Conservation (phyloP, 352 stramenopile genomes). For the Phytopythium boreale region DNA sequence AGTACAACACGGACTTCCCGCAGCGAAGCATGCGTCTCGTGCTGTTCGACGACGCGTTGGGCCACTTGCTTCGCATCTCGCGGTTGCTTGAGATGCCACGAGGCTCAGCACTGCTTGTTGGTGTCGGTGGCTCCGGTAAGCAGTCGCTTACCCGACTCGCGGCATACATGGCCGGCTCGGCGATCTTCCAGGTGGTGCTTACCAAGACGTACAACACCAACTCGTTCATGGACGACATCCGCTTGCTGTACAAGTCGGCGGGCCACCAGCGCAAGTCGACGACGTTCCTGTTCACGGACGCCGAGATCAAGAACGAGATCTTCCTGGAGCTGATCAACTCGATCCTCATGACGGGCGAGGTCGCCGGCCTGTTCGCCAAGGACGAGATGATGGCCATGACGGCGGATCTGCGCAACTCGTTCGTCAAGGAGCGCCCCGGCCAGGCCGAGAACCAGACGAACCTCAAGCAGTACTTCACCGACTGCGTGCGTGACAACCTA, state of each 20-base stretch:
- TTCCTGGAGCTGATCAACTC: slow-evolving; percentile 99
- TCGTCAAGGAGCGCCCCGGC: slow-evolving; percentile 93
- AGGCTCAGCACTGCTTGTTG: slow-evolving; percentile 95
- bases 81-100: slow-evolving; percentile 96
- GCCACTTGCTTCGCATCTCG: slow-evolving; percentile 96
- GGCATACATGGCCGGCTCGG: slow-evolving; percentile 94
- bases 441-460: slow-evolving; percentile 96
- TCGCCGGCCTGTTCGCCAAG: slow-evolving; percentile 97
- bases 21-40: slow-evolving; percentile 97
- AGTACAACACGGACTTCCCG: slow-evolving; percentile 97
- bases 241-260: slow-evolving; percentile 95
- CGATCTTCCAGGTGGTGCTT: slow-evolving; percentile 98
- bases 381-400: slow-evolving; percentile 99
- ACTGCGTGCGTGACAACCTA: slow-evolving; percentile 97
- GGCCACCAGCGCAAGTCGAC: slow-evolving; percentile 96
- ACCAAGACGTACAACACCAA: slow-evolving; percentile 99
- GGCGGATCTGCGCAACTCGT: slow-evolving; percentile 93
- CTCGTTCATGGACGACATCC: slow-evolving; percentile 97
- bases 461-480: slow-evolving; percentile 98
- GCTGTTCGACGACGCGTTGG: slow-evolving; percentile 97
- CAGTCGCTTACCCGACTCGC: slow-evolving; percentile 96
- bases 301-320: slow-evolving; percentile 99
- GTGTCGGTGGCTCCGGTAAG: slow-evolving; percentile 97
- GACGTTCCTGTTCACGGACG: slow-evolving; percentile 98
- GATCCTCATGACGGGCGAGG: slow-evolving; percentile 97